Evolutionary conservation across 2,329 filamentous ascomycete species (phyloP).

Genomic region (Fonsecaea monophora): DNA sequence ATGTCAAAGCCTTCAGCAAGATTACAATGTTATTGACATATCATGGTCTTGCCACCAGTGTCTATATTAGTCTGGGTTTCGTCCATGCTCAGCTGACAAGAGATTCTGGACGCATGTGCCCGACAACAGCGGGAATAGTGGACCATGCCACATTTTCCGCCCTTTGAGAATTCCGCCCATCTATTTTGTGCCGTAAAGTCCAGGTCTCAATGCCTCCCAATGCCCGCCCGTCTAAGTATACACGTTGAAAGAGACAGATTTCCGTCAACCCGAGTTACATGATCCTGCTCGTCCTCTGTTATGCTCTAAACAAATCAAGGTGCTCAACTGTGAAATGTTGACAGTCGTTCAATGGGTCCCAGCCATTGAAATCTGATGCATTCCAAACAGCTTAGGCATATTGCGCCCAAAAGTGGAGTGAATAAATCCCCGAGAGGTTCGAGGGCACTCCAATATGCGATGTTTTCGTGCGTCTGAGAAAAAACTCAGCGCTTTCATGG

Average conservation of each 20-base stretch:
- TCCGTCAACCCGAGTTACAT: conserved; percentile 8
- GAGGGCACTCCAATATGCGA: not conserved
- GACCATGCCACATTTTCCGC: not conserved
- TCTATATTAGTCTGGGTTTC: not conserved
- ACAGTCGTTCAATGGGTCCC: conserved; percentile 12
- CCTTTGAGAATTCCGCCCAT: not conserved
- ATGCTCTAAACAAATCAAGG: not conserved
- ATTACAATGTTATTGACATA: not conserved
- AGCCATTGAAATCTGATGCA: not conserved
- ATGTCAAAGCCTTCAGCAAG: not conserved
- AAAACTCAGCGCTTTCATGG: not conserved
- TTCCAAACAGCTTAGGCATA: not conserved
- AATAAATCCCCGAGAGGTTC: not conserved
- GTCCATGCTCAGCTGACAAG: not conserved
- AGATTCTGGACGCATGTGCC: not conserved
- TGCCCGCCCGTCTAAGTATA: conserved; percentile 19
- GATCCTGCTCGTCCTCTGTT: conserved; percentile 10
- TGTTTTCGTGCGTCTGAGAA: not conserved
- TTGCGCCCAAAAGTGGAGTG: not conserved
- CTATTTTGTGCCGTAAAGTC: conserved; percentile 14
- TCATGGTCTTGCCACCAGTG: not conserved
- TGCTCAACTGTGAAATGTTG: not conserved
- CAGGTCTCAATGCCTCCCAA: not conserved
- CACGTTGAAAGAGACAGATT: conserved; percentile 8
- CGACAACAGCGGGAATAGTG: not conserved